phyloP scores from a whole-genome alignment of 2,329 filamentous ascomycete species.

The Penicillium rolfsii region DNA sequence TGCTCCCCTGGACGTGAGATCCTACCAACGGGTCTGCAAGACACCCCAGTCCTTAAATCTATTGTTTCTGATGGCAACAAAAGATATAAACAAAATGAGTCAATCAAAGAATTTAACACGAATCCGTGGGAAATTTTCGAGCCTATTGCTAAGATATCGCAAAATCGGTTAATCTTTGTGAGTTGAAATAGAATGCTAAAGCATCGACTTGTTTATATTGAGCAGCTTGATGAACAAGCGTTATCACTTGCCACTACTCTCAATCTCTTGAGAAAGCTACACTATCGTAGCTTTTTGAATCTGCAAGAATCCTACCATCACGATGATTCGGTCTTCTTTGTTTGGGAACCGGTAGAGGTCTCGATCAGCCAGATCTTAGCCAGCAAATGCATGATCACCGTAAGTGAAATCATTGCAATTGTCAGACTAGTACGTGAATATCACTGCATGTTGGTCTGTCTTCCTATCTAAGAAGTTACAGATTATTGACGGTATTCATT shows the following conservation, averaged over 20 bases:
- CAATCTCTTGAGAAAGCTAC: not conserved
- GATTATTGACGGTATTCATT: not conserved
- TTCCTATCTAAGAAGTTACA: slow-evolving; percentile 4
- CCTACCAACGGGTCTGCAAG: not conserved
- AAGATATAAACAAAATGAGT: not conserved
- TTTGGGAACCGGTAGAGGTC: slow-evolving; percentile 16
- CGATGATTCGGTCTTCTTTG: not conserved
- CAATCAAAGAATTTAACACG: not conserved
- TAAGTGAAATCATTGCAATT: slow-evolving; percentile 12
- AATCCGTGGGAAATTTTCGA: not conserved
- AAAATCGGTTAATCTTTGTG: not conserved
- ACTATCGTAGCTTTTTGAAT: slow-evolving; percentile 5
- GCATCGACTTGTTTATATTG: not conserved
- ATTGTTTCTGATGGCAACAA: not conserved
- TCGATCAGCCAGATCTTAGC: slow-evolving; percentile 15
- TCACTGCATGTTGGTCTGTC: not conserved
- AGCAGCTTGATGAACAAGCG: not conserved
- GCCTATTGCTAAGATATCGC: not conserved
- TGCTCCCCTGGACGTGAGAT: not conserved
- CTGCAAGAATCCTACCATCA: slow-evolving; percentile 13
- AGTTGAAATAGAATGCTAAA: not conserved
- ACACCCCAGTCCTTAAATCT: not conserved
- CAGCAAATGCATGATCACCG: slow-evolving; percentile 7
- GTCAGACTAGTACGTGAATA: slow-evolving; percentile 9
- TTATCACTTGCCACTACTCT: not conserved